Percentiles rank a stretch among this genome's conserved stretches.
These are phyloP conservation scores for Cubamyces sp. DNA, from an alignment of 768 basidiomycete species.

Conservation along the genomic window DNA sequence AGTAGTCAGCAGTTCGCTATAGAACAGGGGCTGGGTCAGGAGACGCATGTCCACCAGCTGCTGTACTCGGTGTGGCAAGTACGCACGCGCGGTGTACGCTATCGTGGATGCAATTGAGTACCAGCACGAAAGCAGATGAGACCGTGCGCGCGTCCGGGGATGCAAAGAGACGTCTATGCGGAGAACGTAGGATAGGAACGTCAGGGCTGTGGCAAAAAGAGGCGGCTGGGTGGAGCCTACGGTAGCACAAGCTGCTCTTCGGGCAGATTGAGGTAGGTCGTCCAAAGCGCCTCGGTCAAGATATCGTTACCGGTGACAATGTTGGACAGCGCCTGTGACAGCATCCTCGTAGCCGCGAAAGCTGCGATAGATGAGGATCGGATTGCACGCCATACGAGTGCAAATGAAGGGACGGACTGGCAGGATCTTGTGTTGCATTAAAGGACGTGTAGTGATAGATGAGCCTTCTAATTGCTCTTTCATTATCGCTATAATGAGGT, in stretches of 20 bases:
- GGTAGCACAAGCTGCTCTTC: slow-evolving; percentile 77
- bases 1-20: slow-evolving; percentile 56
- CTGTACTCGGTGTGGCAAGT: slow-evolving; percentile 9
- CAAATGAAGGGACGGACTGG: slow-evolving; percentile 44
- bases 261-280: slow-evolving; percentile 62
- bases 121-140: slow-evolving; percentile 65
- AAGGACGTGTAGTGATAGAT: slow-evolving; percentile 80
- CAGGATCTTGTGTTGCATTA: slow-evolving; percentile 62
- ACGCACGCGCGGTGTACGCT: slow-evolving; percentile 61
- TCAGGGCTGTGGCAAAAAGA: not conserved
- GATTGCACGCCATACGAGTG: not conserved
- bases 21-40: slow-evolving; percentile 6
- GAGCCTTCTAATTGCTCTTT: slow-evolving; percentile 67
- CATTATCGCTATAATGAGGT: slow-evolving; percentile 56
- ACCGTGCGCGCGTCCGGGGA: slow-evolving; percentile 67
- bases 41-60: slow-evolving; percentile 3
- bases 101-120: slow-evolving; percentile 71
- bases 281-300: slow-evolving; percentile 64
- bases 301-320: slow-evolving; percentile 74
- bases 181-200: not conserved
- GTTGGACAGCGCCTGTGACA: slow-evolving; percentile 83
- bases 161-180: slow-evolving; percentile 50
- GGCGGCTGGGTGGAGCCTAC: slow-evolving; percentile 46
- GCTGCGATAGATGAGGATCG: slow-evolving; percentile 45
- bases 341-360: slow-evolving; percentile 61